Evolutionary conservation across 2,329 filamentous ascomycete species (phyloP), one percentile per base, ranked within the genome.

Genomic region (Fusarium sp.): DNA sequence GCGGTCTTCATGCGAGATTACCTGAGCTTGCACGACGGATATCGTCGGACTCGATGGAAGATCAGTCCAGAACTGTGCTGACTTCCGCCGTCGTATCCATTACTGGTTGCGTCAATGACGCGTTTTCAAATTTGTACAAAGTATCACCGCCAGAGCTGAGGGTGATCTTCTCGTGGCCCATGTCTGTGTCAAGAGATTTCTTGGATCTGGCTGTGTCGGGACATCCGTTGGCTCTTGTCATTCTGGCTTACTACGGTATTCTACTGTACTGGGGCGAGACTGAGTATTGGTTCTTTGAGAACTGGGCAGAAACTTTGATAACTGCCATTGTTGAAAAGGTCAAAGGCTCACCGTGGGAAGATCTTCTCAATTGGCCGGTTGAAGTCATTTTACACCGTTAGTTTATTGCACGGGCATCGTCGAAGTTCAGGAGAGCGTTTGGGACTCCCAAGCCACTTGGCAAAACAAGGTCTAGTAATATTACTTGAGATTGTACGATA

Each of bases 281-380:
- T 1, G 21, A 63, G 21, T 74, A 71, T 23, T 73, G 71, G 71
- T 74, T 74, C 21, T 74, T 74, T 42, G 59, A 73, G n/a, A 56
- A 52, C 6, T 73, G 71, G 71, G 59, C 71, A 0, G 62, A 59
- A 9, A n/a, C 59, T 0, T 42, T 73, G n/a, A 50, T 74, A 7
- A 60, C 38, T 9, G 71, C 71, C 6, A 72, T 73, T 13, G 50
- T 74, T 8, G 71, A 74, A 10, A 74, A 64, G 23, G 67, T 74
- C 2, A 53, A 49, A 5, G 71, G 71, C 6, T 74, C 71, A 2
- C n/a, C 43, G 1, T 73, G 71, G 71, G 71, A 71, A 32, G 71
- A 73, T 19, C 42, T 73, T 19, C 30, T 73, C 2, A 46, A n/a
- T 10, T 73, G 70, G 70, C 70, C 70, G 0, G 65, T 49, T 23